Base-by-base conservation (phyloP, 108 stramenopile species). In the Fistulifera solaris region DNA sequence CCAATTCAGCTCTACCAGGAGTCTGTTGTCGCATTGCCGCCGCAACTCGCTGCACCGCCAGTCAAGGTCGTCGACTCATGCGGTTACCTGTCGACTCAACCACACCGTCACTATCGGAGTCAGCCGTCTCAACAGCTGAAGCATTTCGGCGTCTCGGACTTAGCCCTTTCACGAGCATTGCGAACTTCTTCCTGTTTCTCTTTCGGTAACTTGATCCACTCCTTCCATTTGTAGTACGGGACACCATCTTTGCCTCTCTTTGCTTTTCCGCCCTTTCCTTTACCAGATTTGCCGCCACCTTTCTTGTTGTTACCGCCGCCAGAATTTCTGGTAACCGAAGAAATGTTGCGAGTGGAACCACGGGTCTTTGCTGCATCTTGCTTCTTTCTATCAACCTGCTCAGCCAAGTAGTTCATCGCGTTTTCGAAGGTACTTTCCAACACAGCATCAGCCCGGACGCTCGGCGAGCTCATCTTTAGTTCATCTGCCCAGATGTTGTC, bases 1-100 rank as follows among this genome's bases (percentile, higher is more conserved):
- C 70, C 24, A 71, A 39, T 22, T 65, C 59, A 2, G 56, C 22
- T 15, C 56, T 15, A 3, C 2, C 11, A 3, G 21, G 19, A 5
- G 4, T 11, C 5, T 3, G 2, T 11, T 45, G 17, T 5, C 21
- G 19, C 4, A 22, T 11, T 21, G 21, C 17, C 19, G 44, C 21
- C 17, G 44, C 21, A 22, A 18, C 21, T 45, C 44, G 44, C 44
- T 11, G 44, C 2, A 22, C 19, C 10, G 44, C 4, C 19, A 5
- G 44, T 18, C 44, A 18, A 5, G n/a, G n/a, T n/a, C 44, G 17
- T 8, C 44, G 19, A 45, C 44, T 45, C 21, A 22, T 45, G 2
- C 10, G 44, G 2, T 22, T 11, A 45, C 44, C 44, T 3, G 21
- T 22, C 2, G 17, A 22, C 44, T 18, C 7, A 11, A 8, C 10